Base-by-base conservation (phyloP, 2,329 filamentous ascomycete genomes). In the Ophiostoma angusticollis region DNA sequence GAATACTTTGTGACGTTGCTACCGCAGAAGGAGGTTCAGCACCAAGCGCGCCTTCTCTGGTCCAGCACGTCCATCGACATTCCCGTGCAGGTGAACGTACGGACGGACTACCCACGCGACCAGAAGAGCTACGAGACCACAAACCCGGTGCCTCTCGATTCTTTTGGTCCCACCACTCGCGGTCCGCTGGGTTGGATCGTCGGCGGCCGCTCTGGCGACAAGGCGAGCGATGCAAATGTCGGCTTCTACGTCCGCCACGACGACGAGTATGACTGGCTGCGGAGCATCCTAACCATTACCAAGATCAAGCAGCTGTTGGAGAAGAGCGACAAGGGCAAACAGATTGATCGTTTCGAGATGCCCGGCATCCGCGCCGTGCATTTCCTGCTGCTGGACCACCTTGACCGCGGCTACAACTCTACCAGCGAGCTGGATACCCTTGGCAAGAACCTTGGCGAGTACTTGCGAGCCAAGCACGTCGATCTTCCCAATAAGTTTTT, bases 381-480 rank as follows among this genome's bases (percentile, higher is more conserved):
- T 17, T 41, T 45, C 61, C 62, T 1, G 60, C 52, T 68, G 4
- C 64, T 63, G 42, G 64, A 62, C 4, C 58, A 63, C 22, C 44
- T 68, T 7, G 62, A 65, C 37, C 52, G 62, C 0, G 62, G 62
- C 0, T 64, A 61, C 48, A 58, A 62, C 37, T 58, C 60, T 5
- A 62, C 58, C 25, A 56, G 53, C 34, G 56, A 56, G 1, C 64
- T 65, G 32, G 65, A 68, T 47, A 61, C 58, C 1, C 48, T 68
- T 12, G 65, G 63, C 0, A 68, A 68, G 55, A 63, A 63, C 17
- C 53, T 58, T 28, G 57, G 53, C 12, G 64, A 68, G 54, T 67
- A 64, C 45, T 34, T 68, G 37, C 49, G 63, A 33, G 58, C 58
- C 17, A 63, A 61, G 45, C 55, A 54, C n/a, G 61, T 68, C 0